These are phyloP conservation scores for Wallacemonas sp. DNA, from an alignment of 208 protist genomes.

Conservation along the genomic window DNA sequence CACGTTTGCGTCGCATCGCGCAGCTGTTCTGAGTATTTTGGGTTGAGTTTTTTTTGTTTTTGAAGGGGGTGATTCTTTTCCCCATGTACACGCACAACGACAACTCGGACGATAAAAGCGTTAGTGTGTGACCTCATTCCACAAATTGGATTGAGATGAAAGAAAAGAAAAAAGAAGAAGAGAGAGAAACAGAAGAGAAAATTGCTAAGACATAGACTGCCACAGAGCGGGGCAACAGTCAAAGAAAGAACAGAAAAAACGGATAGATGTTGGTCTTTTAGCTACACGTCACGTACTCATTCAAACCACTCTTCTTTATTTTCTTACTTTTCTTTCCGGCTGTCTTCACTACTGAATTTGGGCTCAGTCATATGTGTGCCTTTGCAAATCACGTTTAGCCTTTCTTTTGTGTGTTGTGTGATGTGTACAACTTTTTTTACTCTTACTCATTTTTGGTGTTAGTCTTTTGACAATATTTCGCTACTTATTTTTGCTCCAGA, in stretches of 20 bases:
- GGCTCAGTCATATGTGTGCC: too few species aligned
- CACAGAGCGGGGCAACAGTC: background rate
- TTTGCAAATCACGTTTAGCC: background rate
- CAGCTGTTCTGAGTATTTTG: background rate
- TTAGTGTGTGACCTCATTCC: slow-evolving; percentile 6
- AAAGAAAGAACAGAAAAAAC: background rate
- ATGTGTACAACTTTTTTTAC: slow-evolving; percentile 3
- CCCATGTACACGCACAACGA: slow-evolving; percentile 12
- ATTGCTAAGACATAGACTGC: background rate
- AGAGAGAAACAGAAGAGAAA: slow-evolving; percentile 17
- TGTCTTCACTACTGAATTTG: too few species aligned
- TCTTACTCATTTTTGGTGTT: slow-evolving; percentile 13
- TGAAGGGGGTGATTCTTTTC: background rate
- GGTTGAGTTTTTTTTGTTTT: slow-evolving; percentile 12
- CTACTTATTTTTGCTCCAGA: slow-evolving; percentile 17
- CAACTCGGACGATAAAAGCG: slow-evolving; percentile 7
- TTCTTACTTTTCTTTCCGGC: slow-evolving; percentile 1
- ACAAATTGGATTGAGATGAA: slow-evolving; percentile 1
- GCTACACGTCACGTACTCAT: too few species aligned
- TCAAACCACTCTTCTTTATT: slow-evolving; percentile 12
- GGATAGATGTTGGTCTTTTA: too few species aligned
- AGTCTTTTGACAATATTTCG: slow-evolving; percentile 15
- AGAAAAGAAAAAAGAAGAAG: slow-evolving; percentile 17
- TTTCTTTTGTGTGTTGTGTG: background rate
- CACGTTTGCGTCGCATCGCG: too few species aligned